phyloP scores from a whole-genome alignment of 371 early-diverging fungal genomes.

The Polyrhizophydium stewartii region DNA sequence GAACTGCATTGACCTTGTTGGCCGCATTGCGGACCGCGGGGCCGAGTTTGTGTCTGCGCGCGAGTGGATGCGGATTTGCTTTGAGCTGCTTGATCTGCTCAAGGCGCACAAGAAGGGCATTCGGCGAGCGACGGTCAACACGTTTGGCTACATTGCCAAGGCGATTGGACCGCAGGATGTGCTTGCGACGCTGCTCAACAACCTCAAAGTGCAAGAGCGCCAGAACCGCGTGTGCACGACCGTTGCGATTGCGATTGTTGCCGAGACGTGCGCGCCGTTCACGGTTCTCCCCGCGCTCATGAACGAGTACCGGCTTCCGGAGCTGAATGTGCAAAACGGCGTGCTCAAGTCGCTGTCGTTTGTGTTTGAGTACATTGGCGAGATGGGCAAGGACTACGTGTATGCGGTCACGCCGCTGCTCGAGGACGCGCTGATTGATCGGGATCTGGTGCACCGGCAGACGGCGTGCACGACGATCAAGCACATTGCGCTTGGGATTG shows the following conservation, averaged over 20 bases:
- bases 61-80: conserved; percentile 99
- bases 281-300: conserved; percentile 96
- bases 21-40: conserved; percentile 96
- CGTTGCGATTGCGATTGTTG: conserved; percentile 93
- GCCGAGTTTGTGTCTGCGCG: conserved; percentile 96
- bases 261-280: conserved; percentile 96
- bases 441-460: conserved; percentile 95
- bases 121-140: conserved; percentile 92
- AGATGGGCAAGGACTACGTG: conserved; percentile 91
- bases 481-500: conserved; percentile 87
- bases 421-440: conserved; percentile 96
- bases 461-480: conserved; percentile 94
- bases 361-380: conserved; percentile 97
- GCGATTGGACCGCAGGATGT: conserved; percentile 99
- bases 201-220: conserved; percentile 97
- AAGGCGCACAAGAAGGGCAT: conserved; percentile 95
- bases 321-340: conserved; percentile 97
- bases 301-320: conserved; percentile 98
- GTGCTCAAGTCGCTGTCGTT: conserved; percentile 92
- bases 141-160: conserved; percentile 97
- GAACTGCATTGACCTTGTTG: conserved; percentile 87
- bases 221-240: conserved; percentile 98
- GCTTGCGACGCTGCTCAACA: conserved; percentile 92
- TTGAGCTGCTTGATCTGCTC: conserved; percentile 92
- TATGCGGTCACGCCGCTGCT: conserved; percentile 92